Evolutionary conservation across 2,329 filamentous ascomycete species (phyloP).

Genomic region (Stylonectria norvegica): DNA sequence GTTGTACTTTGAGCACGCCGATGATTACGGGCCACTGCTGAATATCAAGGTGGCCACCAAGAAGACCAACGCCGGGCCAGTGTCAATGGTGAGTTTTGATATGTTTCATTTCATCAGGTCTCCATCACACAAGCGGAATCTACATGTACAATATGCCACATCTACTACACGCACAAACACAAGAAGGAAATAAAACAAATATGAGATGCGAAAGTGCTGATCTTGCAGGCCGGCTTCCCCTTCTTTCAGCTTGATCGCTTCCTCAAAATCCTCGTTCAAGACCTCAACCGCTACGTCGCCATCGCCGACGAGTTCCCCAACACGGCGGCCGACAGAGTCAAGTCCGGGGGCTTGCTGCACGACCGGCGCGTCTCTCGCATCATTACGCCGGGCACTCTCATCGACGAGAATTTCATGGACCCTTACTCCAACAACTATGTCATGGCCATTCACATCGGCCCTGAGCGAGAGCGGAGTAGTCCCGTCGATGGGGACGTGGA

Average conservation of each 20-base stretch:
- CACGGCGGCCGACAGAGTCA: conserved; percentile 64
- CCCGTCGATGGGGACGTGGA: not conserved
- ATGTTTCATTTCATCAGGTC: conserved; percentile 8
- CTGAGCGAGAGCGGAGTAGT: conserved; percentile 12
- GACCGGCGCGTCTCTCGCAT: conserved; percentile 82
- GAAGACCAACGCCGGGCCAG: conserved; percentile 71
- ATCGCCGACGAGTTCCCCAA: conserved; percentile 91
- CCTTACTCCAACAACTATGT: conserved; percentile 92
- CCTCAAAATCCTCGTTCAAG: conserved; percentile 88
- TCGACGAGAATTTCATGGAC: conserved; percentile 97
- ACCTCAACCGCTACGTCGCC: conserved; percentile 85
- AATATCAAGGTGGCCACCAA: conserved; percentile 83
- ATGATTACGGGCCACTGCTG: conserved; percentile 79
- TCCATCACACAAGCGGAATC: too few relatives aligned
- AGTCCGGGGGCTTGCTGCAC: conserved; percentile 75
- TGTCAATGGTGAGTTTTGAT: conserved; percentile 71
- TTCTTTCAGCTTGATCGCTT: conserved; percentile 90
- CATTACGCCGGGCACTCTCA: conserved; percentile 89
- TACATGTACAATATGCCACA: too few relatives aligned
- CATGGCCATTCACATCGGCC: conserved; percentile 66
- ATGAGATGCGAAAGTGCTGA: too few relatives aligned
- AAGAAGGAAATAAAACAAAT: too few relatives aligned
- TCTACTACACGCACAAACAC: conserved; percentile 13
- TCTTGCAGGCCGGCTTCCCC: conserved; percentile 75
- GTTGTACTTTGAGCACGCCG: conserved; percentile 93